Evolutionary conservation across 441 rosid genomes (phyloP).

Genomic region (Euphorbia neoarborescens): DNA sequence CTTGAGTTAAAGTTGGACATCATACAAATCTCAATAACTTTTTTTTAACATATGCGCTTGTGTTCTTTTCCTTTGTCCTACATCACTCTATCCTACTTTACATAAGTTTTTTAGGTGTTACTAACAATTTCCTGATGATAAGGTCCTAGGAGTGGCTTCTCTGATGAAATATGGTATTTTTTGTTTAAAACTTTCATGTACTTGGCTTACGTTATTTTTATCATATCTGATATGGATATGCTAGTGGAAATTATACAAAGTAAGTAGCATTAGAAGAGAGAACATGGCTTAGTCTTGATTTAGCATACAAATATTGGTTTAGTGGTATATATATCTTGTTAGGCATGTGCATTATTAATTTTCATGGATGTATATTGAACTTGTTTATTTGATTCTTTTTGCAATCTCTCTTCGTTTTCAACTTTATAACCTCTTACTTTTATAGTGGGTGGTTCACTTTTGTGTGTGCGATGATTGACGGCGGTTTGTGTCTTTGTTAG

Average conservation of each 20-base stretch:
- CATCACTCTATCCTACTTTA: not conserved
- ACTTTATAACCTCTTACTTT: not conserved
- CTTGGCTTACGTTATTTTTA: not conserved
- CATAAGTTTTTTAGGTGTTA: not conserved
- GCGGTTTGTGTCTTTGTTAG: conserved; percentile 26
- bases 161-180: not conserved
- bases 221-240: not conserved
- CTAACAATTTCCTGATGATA: not conserved
- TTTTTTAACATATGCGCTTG: not conserved
- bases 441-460: not conserved
- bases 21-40: not conserved
- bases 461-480: not conserved
- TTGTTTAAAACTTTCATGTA: not conserved
- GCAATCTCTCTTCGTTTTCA: not conserved
- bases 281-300: not conserved
- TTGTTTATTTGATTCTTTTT: not conserved
- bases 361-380: not conserved
- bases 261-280: not conserved
- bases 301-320: not conserved
- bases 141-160: not conserved
- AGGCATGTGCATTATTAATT: not conserved
- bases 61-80: not conserved
- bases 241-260: not conserved
- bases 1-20: not conserved
- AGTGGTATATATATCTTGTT: not conserved